Percentiles rank a stretch among this genome's conserved stretches.
phyloP scores from a whole-genome alignment of 805 yeast genomes.

The Lachancea sp. region DNA sequence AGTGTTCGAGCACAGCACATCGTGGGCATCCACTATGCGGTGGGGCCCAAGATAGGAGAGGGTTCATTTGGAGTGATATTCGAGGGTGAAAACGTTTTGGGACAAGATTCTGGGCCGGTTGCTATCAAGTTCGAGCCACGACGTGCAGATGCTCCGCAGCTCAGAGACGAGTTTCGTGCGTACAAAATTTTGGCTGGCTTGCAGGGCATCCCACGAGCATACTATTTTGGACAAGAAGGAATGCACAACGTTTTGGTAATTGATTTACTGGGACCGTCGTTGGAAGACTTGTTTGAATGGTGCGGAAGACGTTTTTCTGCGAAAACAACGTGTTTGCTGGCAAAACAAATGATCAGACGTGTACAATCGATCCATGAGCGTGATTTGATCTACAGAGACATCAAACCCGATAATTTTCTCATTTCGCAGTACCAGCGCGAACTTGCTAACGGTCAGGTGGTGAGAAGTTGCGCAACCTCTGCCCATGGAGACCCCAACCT shows the following conservation, averaged over 20 bases:
- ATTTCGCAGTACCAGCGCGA: slow-evolving; percentile 36
- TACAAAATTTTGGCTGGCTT: slow-evolving; percentile 64
- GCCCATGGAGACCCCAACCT: slow-evolving; percentile 55
- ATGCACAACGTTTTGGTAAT: slow-evolving; percentile 70
- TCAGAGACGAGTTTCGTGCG: slow-evolving; percentile 74
- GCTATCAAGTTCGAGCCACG: slow-evolving; percentile 80
- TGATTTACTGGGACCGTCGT: slow-evolving; percentile 71
- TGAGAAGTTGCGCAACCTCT: slow-evolving; percentile 42
- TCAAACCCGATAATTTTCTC: slow-evolving; percentile 77
- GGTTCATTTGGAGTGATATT: slow-evolving; percentile 83
- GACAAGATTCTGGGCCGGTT: slow-evolving; percentile 38
- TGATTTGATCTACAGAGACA: slow-evolving; percentile 72
- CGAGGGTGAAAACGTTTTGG: slow-evolving; percentile 69
- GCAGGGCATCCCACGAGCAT: slow-evolving; percentile 74
- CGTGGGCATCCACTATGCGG: slow-evolving; percentile 58
- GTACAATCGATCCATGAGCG: slow-evolving; percentile 71
- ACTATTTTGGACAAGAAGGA: slow-evolving; percentile 82
- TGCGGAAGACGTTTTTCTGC: slow-evolving; percentile 70
- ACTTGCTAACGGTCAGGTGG: slow-evolving; percentile 13
- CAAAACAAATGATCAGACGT: slow-evolving; percentile 69
- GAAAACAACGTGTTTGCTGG: slow-evolving; percentile 67
- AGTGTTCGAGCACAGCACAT: slow-evolving; percentile 29
- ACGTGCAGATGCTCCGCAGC: slow-evolving; percentile 76
- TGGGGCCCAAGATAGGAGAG: slow-evolving; percentile 81
- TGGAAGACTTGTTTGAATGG: slow-evolving; percentile 84